phyloP scores from a whole-genome alignment of 2,329 filamentous ascomycete genomes.

The Microcyclosporella mali region DNA sequence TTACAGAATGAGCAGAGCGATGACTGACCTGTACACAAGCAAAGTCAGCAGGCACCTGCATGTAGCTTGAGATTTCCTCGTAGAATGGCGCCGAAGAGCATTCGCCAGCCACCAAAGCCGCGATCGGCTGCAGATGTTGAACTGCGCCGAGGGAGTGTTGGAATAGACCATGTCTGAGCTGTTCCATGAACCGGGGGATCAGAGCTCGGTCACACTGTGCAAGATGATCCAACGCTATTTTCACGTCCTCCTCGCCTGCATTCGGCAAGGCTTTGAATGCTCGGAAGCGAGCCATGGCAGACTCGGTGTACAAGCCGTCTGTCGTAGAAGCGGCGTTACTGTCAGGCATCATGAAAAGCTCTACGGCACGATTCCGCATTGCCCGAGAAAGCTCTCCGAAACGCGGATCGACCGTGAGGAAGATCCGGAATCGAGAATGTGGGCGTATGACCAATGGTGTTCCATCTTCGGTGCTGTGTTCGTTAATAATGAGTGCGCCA shows the following conservation, averaged over 20 bases:
- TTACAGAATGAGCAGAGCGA: slow-evolving; percentile 19
- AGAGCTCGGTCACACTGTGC: slow-evolving; percentile 17
- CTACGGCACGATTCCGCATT: slow-evolving; percentile 91
- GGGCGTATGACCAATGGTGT: slow-evolving; percentile 73
- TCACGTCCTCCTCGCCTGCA: not conserved
- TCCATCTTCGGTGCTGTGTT: slow-evolving; percentile 78
- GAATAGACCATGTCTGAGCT: slow-evolving; percentile 18
- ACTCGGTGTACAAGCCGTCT: slow-evolving; percentile 22
- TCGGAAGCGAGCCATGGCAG: slow-evolving; percentile 26
- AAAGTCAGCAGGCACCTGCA: slow-evolving; percentile 33
- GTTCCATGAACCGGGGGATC: slow-evolving; percentile 11
- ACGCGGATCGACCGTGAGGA: slow-evolving; percentile 85
- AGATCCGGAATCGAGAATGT: slow-evolving; percentile 82
- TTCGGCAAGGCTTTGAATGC: slow-evolving; percentile 4
- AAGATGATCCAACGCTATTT: slow-evolving; percentile 19
- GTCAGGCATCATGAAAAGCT: slow-evolving; percentile 60
- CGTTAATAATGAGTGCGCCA: slow-evolving; percentile 83
- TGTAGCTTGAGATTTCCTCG: slow-evolving; percentile 27
- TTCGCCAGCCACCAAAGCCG: not conserved
- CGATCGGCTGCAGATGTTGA: not conserved
- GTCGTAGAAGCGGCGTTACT: slow-evolving; percentile 7
- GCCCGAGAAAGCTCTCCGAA: slow-evolving; percentile 91
- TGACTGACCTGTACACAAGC: slow-evolving; percentile 36
- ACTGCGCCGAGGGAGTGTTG: not conserved
- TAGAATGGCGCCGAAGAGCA: slow-evolving; percentile 27